Base-by-base conservation (phyloP, 768 basidiomycete genomes). In the Dacryopinax primogenitus region DNA sequence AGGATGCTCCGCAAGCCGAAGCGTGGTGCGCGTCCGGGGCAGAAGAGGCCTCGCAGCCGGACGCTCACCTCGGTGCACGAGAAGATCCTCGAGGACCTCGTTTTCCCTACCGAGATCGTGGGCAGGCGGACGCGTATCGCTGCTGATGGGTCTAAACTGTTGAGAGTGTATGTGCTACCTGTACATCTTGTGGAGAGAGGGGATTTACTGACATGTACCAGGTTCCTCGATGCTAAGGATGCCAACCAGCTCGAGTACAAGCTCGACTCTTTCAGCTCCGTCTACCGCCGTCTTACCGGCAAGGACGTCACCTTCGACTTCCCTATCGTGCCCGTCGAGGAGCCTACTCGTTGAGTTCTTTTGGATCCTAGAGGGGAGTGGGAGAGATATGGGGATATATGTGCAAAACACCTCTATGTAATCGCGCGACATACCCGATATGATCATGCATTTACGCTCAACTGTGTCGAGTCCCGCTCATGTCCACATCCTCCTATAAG, bases 201-300 rank as follows among this genome's bases (percentile, higher is more conserved):
- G 36, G 41, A 6, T 44, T 44, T 35, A 68, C 65, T 67, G 23
- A 62, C 62, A 65, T 36, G 33, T 66, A 67, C 26, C 76, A 98
- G 95, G 70, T 88, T 93, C 82, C 88, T 99, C 70, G 96, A 99
- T 82, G 82, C 92, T 70, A 98, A 98, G 78, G 96, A 99, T 75
- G 85, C 92, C 65, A 98, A 93, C 76, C 90, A 92, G 73, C 83
- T 98, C 75, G 96, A 98, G 83, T 97, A 99, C 88, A 99, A 99
- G 84, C 84, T 98, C 72, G 96, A 99, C 80, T 95, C 94, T 69
- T 99, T 98, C 82, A 89, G 94, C 62, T 93, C 92, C 41, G 91
- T 98, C 69, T 97, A 96, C 84, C 89, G 88, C 74, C 84, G 88
- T 68, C 79, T 96, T 75, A 95, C 93, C 69, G 94, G 94, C 75